A percentile compares a stretch with the other conserved stretches of the same genome.
Conservation (phyloP, 2,329 filamentous ascomycete species). For the Eurotiales sp. region DNA sequence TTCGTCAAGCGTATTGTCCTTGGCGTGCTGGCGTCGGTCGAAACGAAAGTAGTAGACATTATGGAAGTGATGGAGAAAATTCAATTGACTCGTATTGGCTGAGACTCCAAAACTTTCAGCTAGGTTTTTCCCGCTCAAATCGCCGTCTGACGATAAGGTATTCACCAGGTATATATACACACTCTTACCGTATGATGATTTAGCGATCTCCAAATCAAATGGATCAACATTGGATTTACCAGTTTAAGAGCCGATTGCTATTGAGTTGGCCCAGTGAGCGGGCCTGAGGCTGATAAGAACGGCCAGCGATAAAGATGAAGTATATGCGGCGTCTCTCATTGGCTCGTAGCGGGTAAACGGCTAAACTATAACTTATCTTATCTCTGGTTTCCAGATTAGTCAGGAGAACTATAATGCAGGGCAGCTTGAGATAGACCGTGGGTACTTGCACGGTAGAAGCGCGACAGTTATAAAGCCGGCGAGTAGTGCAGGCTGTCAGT, state of each 20-base stretch:
- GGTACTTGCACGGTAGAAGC: too few relatives aligned
- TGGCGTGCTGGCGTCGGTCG: conserved; percentile 1
- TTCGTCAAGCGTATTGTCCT: conserved; percentile 6
- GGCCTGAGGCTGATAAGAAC: background rate
- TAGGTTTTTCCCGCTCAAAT: background rate
- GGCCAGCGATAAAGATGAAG: conserved; percentile 6
- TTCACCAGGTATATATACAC: background rate
- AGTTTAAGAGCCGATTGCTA: background rate
- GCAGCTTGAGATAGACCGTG: too few relatives aligned
- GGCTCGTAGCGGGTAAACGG: conserved; percentile 4
- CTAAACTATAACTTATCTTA: background rate
- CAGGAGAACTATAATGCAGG: background rate
- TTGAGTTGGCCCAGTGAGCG: background rate
- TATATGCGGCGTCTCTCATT: background rate
- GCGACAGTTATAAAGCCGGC: background rate
- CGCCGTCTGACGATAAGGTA: too few relatives aligned
- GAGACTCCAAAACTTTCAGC: too few relatives aligned
- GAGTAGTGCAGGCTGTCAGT: too few relatives aligned
- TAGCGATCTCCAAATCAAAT: too few relatives aligned
- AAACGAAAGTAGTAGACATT: conserved; percentile 6
- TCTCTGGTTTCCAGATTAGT: background rate
- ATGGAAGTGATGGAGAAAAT: too few relatives aligned
- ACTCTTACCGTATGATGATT: too few relatives aligned
- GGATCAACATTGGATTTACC: background rate
- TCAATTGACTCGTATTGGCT: background rate